Evolutionary conservation across 1,284 basidiomycete genomes (phyloP).

Genomic region (Laetiporus sulphureus): DNA sequence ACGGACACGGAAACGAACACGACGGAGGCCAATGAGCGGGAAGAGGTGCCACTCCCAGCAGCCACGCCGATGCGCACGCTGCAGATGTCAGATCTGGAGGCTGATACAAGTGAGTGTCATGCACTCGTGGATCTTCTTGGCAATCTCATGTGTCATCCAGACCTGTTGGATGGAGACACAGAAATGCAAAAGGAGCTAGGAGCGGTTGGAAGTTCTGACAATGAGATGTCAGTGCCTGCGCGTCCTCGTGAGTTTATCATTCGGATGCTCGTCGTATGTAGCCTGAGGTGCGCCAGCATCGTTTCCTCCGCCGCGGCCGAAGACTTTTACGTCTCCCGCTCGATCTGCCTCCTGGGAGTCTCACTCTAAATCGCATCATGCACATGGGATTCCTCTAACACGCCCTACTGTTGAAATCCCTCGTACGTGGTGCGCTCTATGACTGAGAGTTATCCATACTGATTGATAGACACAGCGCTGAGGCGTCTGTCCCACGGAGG

Average conservation of each 20-base stretch:
- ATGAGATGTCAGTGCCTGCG: slow-evolving; percentile 14
- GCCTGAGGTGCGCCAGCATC: slow-evolving; percentile 11
- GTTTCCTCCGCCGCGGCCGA: slow-evolving; percentile 16
- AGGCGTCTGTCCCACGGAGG: too few relatives aligned
- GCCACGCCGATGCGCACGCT: slow-evolving; percentile 54
- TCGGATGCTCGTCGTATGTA: too few relatives aligned
- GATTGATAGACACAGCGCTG: too few relatives aligned
- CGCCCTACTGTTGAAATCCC: slow-evolving; percentile 21
- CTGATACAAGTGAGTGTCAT: slow-evolving; percentile 62
- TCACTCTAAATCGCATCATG: slow-evolving; percentile 22
- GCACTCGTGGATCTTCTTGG: slow-evolving; percentile 2
- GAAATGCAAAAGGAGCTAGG: slow-evolving; percentile 68
- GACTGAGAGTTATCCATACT: too few relatives aligned
- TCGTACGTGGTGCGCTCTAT: slow-evolving; percentile 19
- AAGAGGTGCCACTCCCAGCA: slow-evolving; percentile 10
- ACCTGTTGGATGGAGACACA: slow-evolving; percentile 65
- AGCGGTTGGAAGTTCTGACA: slow-evolving; percentile 44
- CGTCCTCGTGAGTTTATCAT: slow-evolving; percentile 13
- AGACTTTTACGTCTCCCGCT: slow-evolving; percentile 6
- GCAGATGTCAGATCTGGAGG: slow-evolving; percentile 48
- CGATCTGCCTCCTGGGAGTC: slow-evolving; percentile 22
- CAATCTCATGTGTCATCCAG: too few relatives aligned
- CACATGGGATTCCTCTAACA: slow-evolving; percentile 17
- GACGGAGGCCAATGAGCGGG: slow-evolving; percentile 12
- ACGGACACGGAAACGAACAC: slow-evolving; percentile 35